Conservation (phyloP, 2,329 filamentous ascomycete species). For the Trichophyton mentagrophytes region DNA sequence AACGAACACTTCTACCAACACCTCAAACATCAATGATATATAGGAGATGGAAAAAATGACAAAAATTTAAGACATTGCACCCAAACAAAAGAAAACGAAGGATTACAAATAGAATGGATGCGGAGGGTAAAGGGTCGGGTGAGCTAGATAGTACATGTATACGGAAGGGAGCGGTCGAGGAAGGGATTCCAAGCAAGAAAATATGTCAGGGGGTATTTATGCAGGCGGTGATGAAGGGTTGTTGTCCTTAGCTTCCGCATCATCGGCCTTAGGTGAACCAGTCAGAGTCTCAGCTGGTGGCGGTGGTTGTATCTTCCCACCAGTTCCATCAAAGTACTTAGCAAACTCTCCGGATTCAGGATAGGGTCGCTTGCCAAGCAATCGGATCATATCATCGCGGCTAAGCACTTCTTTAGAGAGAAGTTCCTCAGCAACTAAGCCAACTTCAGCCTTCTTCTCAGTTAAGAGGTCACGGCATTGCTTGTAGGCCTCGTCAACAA, state of each 20-base stretch:
- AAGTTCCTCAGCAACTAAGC: conserved; percentile 83
- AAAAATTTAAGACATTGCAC: neutral
- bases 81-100: conserved; percentile 4
- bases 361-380: conserved; percentile 74
- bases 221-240: neutral
- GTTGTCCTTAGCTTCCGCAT: neutral
- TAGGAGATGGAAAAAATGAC: neutral
- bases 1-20: conserved; percentile 1
- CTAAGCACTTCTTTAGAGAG: conserved; percentile 82
- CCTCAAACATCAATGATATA: conserved; percentile 1
- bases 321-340: conserved; percentile 68
- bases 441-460: conserved; percentile 78
- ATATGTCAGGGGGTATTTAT: neutral
- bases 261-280: neutral
- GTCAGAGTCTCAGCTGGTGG: conserved; percentile 10
- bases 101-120: neutral
- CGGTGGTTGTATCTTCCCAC: conserved; percentile 20
- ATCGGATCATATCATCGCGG: conserved; percentile 79
- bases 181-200: neutral
- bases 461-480: conserved; percentile 73
- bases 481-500: conserved; percentile 84
- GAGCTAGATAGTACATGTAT: conserved; percentile 7
- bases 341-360: conserved; percentile 78
- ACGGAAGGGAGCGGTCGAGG: neutral
- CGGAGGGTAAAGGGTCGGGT: conserved; percentile 3